Percentiles rank a stretch among this genome's conserved stretches.
Evolutionary conservation across 495 filamentous ascomycete genomes (phyloP).

Genomic region (Penicilliopsis zonata): DNA sequence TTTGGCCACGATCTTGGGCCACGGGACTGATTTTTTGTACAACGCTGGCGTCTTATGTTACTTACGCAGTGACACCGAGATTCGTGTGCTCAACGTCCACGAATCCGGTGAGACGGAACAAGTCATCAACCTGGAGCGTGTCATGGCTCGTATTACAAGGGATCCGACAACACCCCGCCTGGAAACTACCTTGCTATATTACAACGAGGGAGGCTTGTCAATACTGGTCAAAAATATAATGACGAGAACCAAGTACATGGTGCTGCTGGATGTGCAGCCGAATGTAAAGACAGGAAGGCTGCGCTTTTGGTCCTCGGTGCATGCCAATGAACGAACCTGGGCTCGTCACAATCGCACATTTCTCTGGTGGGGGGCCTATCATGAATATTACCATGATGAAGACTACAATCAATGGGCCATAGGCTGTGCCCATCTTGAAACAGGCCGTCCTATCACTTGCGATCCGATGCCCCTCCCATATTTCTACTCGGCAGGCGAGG

Average conservation of each 20-base stretch:
- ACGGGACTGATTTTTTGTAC: constrained; percentile 51
- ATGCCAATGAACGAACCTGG: constrained; percentile 44
- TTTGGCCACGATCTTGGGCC: constrained; percentile 44
- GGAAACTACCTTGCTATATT: no score
- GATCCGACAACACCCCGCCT: no score
- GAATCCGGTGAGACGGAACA: constrained; percentile 36
- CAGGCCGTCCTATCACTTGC: constrained; percentile 13
- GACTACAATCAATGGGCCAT: constrained; percentile 48
- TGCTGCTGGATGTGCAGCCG: constrained; percentile 42
- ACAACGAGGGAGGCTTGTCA: constrained; percentile 47
- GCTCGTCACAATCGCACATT: constrained; percentile 54
- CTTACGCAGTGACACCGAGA: constrained; percentile 34
- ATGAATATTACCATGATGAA: neutral
- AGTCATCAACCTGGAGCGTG: constrained; percentile 41
- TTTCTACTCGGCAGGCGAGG: constrained; percentile 47
- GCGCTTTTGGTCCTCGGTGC: constrained; percentile 27
- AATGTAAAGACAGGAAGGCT: constrained; percentile 17
- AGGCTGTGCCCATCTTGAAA: constrained; percentile 37
- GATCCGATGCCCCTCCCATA: constrained; percentile 34
- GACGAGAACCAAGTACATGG: constrained; percentile 30
- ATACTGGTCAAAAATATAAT: constrained; percentile 28
- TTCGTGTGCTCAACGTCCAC: constrained; percentile 57
- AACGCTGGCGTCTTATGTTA: constrained; percentile 53
- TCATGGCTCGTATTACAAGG: constrained; percentile 30
- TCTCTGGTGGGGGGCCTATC: constrained; percentile 51